A percentile compares a stretch with the other conserved stretches of the same genome.
Evolutionary conservation across 179 eudicot species (phyloP).

Genomic region (Actinidia polygama): DNA sequence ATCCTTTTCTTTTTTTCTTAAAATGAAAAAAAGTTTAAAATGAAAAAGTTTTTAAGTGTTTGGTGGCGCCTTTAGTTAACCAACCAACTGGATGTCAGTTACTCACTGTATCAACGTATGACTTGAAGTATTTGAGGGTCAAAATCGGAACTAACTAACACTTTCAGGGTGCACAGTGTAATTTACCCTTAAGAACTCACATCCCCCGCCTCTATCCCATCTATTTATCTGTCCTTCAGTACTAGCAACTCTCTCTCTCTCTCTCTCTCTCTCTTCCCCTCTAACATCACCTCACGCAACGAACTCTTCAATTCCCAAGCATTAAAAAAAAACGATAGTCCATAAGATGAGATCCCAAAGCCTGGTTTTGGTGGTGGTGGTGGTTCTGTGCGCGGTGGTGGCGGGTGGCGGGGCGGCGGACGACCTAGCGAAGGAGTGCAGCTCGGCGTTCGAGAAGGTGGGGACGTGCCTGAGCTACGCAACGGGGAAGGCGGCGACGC

Average conservation of each 20-base stretch:
- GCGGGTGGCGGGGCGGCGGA: neutral
- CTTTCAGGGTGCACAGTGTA: too few species aligned
- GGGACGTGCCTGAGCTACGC: conserved; percentile 37
- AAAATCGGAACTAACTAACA: too few species aligned
- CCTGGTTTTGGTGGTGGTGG: neutral
- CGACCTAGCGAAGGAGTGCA: conserved; percentile 16
- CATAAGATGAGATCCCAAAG: neutral
- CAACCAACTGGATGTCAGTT: neutral
- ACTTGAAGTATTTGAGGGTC: neutral
- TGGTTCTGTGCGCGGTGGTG: neutral
- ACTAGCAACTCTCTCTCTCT: neutral
- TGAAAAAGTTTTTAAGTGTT: too few species aligned
- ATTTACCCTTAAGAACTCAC: neutral
- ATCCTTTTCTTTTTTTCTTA: too few species aligned
- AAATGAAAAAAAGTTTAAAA: too few species aligned
- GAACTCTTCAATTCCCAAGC: neutral
- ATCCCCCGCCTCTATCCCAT: neutral
- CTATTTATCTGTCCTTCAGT: neutral
- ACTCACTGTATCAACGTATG: neutral
- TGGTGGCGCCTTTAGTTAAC: too few species aligned
- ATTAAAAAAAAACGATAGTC: neutral
- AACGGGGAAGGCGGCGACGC: conserved; percentile 29
- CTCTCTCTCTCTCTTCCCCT: neutral
- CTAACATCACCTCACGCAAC: neutral
- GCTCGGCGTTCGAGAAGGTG: conserved; percentile 22